phyloP scores from a whole-genome alignment of 23 red algal species.

The Cyanidioschyzon merolae region DNA sequence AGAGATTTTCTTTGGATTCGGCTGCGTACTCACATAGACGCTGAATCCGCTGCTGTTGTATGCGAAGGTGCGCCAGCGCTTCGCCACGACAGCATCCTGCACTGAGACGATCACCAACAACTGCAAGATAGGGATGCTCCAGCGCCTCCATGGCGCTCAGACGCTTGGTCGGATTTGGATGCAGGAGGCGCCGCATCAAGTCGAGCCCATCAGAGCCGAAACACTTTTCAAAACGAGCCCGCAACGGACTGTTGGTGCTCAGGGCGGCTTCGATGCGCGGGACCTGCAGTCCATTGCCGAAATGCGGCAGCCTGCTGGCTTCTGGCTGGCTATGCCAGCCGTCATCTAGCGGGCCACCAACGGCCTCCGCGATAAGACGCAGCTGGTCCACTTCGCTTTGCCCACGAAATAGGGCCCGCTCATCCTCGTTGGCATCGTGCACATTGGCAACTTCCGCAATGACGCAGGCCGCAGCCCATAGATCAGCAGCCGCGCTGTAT shows the following conservation, averaged over 20 bases:
- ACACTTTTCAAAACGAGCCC: neutral
- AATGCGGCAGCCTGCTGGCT: slow-evolving; percentile 13
- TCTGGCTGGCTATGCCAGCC: neutral
- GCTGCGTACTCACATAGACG: neutral
- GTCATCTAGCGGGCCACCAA: neutral
- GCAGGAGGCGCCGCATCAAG: slow-evolving; percentile 7
- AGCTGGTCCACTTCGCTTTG: slow-evolving; percentile 5
- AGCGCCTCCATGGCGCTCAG: neutral
- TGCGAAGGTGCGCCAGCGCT: neutral
- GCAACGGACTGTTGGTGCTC: neutral
- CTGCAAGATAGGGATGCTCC: neutral
- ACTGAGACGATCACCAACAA: neutral
- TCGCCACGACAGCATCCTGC: neutral
- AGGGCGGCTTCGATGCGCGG: neutral
- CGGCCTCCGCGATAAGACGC: neutral
- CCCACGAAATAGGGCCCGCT: slow-evolving; percentile 4
- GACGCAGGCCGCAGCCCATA: slow-evolving; percentile 31
- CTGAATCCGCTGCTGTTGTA: neutral
- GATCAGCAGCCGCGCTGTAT: slow-evolving; percentile 19
- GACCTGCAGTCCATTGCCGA: neutral
- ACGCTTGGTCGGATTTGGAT: neutral
- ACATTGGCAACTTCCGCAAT: slow-evolving; percentile 11
- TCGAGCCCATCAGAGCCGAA: slow-evolving; percentile 3
- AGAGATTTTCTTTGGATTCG: neutral
- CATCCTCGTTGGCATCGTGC: neutral